These are phyloP conservation scores for Anethum foeniculum DNA, from an alignment of 140 eudicot species.

Conservation along the genomic window DNA sequence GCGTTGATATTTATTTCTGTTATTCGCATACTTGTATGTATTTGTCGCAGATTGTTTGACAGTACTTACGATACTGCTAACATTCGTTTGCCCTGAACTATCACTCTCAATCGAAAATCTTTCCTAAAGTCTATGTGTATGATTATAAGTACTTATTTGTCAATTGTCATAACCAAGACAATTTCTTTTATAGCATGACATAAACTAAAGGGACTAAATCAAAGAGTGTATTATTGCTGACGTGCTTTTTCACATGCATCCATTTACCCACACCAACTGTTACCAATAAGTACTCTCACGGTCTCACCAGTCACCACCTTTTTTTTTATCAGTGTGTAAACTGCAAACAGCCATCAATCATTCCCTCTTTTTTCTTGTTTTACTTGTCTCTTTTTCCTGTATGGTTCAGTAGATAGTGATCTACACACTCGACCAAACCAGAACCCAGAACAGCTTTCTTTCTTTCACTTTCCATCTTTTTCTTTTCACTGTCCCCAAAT, in stretches of 20 bases:
- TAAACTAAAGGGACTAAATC: not conserved
- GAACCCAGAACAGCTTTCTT: not conserved
- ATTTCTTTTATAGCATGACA: not conserved
- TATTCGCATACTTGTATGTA: too few species aligned
- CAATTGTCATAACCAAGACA: too few species aligned
- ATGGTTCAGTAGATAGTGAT: not conserved
- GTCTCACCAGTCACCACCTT: not conserved
- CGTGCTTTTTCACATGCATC: constrained; percentile 12
- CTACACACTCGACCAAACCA: not conserved
- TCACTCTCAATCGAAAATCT: too few species aligned
- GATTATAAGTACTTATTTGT: too few species aligned
- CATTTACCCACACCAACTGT: not conserved
- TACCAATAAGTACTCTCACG: not conserved
- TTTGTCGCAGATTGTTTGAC: too few species aligned
- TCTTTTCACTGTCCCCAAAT: constrained; percentile 8
- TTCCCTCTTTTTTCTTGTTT: not conserved
- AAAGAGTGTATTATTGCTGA: constrained; percentile 4
- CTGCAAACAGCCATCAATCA: not conserved
- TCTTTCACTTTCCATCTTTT: not conserved
- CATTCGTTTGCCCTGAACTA: too few species aligned
- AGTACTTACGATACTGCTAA: too few species aligned
- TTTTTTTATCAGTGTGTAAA: constrained; percentile 1
- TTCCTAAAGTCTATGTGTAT: not conserved
- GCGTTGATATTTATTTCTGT: too few species aligned
- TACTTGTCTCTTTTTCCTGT: not conserved